Percentiles rank a stretch among this genome's conserved stretches.
These are phyloP conservation scores for Pseudomonodictys pantanalensis DNA, from an alignment of 495 filamentous ascomycete species.

Conservation along the genomic window DNA sequence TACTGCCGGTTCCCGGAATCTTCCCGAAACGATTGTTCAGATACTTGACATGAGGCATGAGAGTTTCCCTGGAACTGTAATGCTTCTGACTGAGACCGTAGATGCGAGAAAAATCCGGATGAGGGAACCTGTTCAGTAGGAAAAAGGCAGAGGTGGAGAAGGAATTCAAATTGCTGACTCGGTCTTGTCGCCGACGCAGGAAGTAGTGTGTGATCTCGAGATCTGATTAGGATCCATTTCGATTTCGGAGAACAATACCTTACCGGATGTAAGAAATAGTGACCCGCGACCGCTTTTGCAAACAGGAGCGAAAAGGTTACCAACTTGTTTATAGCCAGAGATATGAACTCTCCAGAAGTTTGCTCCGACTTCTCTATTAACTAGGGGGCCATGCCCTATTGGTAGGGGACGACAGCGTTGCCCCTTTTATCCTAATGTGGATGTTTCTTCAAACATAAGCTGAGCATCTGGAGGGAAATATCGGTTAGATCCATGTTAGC, in stretches of 20 bases:
- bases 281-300: not conserved
- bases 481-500: not conserved
- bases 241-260: not conserved
- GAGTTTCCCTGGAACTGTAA: not conserved
- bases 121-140: not conserved
- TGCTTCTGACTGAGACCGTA: not conserved
- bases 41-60: not conserved
- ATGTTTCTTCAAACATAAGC: not conserved
- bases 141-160: not conserved
- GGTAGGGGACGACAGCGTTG: not conserved
- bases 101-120: not conserved
- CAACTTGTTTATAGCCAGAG: not conserved
- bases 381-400: not conserved
- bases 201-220: not conserved
- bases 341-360: not conserved
- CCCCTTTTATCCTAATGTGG: not conserved
- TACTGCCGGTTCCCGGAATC: not conserved
- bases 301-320: not conserved
- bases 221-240: not conserved
- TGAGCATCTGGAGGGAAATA: not conserved
- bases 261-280: not conserved
- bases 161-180: not conserved
- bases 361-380: not conserved
- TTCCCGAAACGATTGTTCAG: not conserved
- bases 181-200: not conserved